Conservation (phyloP, 208 protist genomes). For the Herpetomonas muscarum region DNA sequence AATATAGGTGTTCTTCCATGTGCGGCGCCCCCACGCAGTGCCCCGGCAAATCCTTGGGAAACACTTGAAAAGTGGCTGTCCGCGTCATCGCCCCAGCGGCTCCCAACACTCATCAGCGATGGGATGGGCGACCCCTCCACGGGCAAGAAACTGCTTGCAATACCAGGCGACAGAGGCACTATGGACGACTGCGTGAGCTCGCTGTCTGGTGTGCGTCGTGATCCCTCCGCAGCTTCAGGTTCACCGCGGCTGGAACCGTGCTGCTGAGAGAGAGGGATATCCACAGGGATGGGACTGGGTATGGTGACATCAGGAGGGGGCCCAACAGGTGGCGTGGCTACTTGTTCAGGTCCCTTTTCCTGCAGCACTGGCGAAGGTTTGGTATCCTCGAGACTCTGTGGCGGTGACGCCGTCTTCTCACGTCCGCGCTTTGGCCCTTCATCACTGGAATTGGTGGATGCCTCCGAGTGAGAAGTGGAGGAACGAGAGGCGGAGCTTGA, state of each 20-base stretch:
- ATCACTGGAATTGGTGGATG: no score
- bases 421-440: no score
- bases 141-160: background rate
- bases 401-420: no score
- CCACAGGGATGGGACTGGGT: no score
- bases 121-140: constrained; percentile 4
- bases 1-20: background rate
- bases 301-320: no score
- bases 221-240: background rate
- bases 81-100: constrained; percentile 3
- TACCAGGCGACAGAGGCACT: background rate
- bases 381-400: no score
- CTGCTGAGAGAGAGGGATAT: background rate
- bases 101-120: constrained; percentile 1
- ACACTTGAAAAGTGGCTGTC: constrained; percentile 35
- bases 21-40: background rate
- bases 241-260: background rate
- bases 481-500: no score
- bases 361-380: no score
- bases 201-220: background rate
- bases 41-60: constrained; percentile 6
- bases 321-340: no score
- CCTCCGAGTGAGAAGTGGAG: no score
- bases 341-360: no score
- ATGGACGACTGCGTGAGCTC: background rate